Conservation (phyloP, 2,329 filamentous ascomycete genomes). For the Aspergillus amoenus region DNA sequence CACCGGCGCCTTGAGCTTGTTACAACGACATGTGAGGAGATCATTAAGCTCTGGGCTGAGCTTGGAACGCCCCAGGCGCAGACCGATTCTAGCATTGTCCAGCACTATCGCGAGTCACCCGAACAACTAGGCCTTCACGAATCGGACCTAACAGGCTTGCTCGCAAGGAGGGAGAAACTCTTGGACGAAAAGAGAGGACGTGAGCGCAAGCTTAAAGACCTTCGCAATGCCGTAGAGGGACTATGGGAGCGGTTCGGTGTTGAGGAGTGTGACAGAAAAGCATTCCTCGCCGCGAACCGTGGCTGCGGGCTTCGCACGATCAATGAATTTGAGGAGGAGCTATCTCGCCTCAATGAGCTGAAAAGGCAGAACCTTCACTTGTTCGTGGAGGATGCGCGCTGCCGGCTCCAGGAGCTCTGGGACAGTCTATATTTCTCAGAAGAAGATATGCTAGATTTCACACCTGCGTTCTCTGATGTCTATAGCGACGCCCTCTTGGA, state of each 20-base stretch:
- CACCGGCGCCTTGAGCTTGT: conserved; percentile 76
- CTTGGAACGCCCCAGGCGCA: conserved; percentile 91
- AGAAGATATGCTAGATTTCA: conserved; percentile 98
- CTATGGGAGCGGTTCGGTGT: conserved; percentile 88
- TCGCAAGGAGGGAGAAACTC: conserved; percentile 75
- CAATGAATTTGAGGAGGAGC: conserved; percentile 93
- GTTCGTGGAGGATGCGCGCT: conserved; percentile 92
- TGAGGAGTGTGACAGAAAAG: conserved; percentile 77
- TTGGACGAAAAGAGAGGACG: conserved; percentile 83
- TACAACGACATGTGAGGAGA: conserved; percentile 72
- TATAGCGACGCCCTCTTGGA: conserved; percentile 94
- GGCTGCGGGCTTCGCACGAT: conserved; percentile 89
- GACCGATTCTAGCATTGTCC: conserved; percentile 82
- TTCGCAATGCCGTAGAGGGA: conserved; percentile 74
- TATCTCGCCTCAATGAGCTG: conserved; percentile 80
- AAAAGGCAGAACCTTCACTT: conserved; percentile 94
- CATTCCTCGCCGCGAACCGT: conserved; percentile 81
- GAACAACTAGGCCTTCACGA: conserved; percentile 92
- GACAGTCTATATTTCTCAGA: conserved; percentile 91
- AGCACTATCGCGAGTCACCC: conserved; percentile 84
- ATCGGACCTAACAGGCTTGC: conserved; percentile 74
- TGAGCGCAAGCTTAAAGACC: conserved; percentile 73
- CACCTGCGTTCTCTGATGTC: conserved; percentile 93
- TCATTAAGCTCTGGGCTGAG: conserved; percentile 94
- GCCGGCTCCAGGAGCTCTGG: conserved; percentile 91